These are phyloP conservation scores for Xanthoparmelia taractica DNA, from an alignment of 495 filamentous ascomycete species.

Conservation along the genomic window DNA sequence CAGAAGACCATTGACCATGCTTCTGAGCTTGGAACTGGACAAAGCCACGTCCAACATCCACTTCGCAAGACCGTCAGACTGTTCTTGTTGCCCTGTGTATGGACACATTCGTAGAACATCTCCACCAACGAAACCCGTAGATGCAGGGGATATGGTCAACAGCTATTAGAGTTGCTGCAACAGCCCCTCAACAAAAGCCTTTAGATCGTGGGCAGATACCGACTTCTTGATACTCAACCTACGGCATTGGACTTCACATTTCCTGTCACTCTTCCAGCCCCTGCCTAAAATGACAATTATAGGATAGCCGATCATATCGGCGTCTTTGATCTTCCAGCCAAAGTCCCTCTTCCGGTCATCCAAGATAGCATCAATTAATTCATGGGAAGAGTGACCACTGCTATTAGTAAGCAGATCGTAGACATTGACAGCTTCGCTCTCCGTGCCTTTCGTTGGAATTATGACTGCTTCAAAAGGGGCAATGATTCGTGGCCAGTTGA, in stretches of 20 bases:
- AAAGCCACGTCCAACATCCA: neutral
- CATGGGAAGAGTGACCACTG: neutral
- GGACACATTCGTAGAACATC: neutral
- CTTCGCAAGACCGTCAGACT: neutral
- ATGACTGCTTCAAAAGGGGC: slow-evolving; percentile 80
- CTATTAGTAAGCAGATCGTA: slow-evolving; percentile 11
- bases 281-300: slow-evolving; percentile 71
- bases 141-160: neutral
- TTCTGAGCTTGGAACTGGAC: neutral
- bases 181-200: neutral
- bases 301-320: slow-evolving; percentile 82
- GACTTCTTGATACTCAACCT: slow-evolving; percentile 33
- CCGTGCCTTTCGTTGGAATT: slow-evolving; percentile 46
- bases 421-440: slow-evolving; percentile 40
- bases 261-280: slow-evolving; percentile 55
- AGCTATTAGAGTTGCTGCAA: neutral
- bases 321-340: slow-evolving; percentile 81
- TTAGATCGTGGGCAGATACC: neutral
- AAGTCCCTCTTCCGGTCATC: slow-evolving; percentile 68
- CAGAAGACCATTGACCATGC: neutral
- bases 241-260: slow-evolving; percentile 73
- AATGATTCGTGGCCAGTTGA: slow-evolving; percentile 83
- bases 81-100: neutral
- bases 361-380: slow-evolving; percentile 52
- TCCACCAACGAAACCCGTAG: neutral